Base-by-base conservation (phyloP, 192 early-diverging fungal species). In the Linnemannia schmuckeri region DNA sequence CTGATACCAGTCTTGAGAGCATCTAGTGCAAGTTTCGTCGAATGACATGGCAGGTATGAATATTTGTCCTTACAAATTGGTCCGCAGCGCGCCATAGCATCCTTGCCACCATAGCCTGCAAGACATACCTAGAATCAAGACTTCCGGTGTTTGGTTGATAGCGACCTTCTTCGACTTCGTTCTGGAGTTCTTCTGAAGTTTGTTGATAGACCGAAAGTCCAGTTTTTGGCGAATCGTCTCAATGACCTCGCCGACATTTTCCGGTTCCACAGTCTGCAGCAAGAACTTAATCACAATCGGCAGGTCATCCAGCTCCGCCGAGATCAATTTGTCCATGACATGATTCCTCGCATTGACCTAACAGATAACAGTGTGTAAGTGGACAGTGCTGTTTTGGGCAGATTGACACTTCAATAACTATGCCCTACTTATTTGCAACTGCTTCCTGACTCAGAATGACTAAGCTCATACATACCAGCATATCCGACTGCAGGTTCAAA, bases 211-310 rank as follows among this genome's bases (percentile, higher is more conserved):
- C 49, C 89, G 89, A 80, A 96, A 87, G 61, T 96, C 94, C 5
- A 96, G 86, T 22, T 93, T 92, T 57, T 88, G 75, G 3, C 96
- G 85, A 17, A 96, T 91, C 2, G 88, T 81, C 20, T 76, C 75
- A 41, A 93, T 89, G 78, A 92, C 88, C 0, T 85, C 73, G 13
- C 85, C 88, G 33, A 90, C 87, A 6, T 89, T 91, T 6, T 93
- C 90, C 3, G 88, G 42, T 7, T 91, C 88, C 1, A 90, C 93
- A 0, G 93, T 93, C 61, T 96, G 94, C 3, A 96, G 88, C 47
- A 96, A 76, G 66, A 95, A 96, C 66, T 93, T 94, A 68, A 96
- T 81, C 75, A 96, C 91, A 1, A 96, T 83, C 1, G 96, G 94
- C 55, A 96, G 47, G 52, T 96, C 95, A 35, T 92, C 90, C 30